Percentiles rank a stretch among this genome's conserved stretches.
These are phyloP conservation scores for Pestalotiopsis sp. DNA, from an alignment of 2,329 filamentous ascomycete species.

Conservation along the genomic window DNA sequence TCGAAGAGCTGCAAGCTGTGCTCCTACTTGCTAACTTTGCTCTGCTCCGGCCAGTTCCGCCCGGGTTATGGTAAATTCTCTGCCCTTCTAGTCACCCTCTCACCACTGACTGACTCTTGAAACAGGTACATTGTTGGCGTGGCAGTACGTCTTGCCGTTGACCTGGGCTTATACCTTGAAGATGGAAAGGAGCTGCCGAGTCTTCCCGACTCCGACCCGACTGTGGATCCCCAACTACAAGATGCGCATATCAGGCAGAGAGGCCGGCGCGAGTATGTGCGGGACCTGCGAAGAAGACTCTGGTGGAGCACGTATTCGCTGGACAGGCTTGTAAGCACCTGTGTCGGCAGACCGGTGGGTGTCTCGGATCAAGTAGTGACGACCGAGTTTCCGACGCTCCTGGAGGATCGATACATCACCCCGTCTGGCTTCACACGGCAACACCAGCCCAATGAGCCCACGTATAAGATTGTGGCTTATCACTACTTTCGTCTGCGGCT, in stretches of 20 bases:
- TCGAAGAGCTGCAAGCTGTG: slow-evolving; percentile 94
- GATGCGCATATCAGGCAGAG: slow-evolving; percentile 52
- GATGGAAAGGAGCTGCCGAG: slow-evolving; percentile 66
- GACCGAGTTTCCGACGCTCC: slow-evolving; percentile 86
- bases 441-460: slow-evolving; percentile 62
- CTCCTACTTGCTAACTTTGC: slow-evolving; percentile 89
- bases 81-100: not conserved
- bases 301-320: slow-evolving; percentile 99
- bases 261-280: slow-evolving; percentile 77
- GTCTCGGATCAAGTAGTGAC: slow-evolving; percentile 97
- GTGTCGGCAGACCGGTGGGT: slow-evolving; percentile 89
- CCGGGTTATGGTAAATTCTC: slow-evolving; percentile 74
- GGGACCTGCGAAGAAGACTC: slow-evolving; percentile 81
- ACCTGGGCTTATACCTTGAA: slow-evolving; percentile 90
- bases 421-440: slow-evolving; percentile 71
- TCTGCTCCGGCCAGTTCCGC: slow-evolving; percentile 85
- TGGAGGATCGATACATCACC: slow-evolving; percentile 89
- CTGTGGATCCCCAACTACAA: slow-evolving; percentile 19
- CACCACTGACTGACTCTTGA: not conserved
- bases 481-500: slow-evolving; percentile 90
- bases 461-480: slow-evolving; percentile 87
- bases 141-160: slow-evolving; percentile 85
- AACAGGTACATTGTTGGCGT: slow-evolving; percentile 87
- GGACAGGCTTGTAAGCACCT: slow-evolving; percentile 92
- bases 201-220: not conserved